A percentile compares a stretch with the other conserved stretches of the same genome.
Conservation (phyloP, 2,329 filamentous ascomycete genomes). For the Blastomyces parvus region DNA sequence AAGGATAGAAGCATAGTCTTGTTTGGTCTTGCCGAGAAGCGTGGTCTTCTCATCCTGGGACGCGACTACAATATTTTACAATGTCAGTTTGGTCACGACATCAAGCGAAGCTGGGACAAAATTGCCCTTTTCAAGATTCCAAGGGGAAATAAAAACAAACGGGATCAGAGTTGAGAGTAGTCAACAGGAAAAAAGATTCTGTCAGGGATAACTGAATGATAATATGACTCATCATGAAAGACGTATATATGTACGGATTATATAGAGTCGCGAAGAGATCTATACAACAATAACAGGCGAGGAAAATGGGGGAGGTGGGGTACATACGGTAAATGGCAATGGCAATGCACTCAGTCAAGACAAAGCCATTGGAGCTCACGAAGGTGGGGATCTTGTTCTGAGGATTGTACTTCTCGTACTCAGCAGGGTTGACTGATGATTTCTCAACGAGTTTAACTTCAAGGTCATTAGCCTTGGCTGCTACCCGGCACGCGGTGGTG, state of each 20-base stretch:
- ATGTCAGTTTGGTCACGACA: conserved; percentile 4
- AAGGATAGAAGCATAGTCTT: conserved; percentile 97
- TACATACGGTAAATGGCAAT: conserved; percentile 95
- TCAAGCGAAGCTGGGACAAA: conserved; percentile 20
- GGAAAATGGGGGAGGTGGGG: conserved; percentile 15
- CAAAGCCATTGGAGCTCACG: conserved; percentile 81
- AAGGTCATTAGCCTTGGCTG: conserved; percentile 95
- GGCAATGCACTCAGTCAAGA: conserved; percentile 81
- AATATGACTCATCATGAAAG: conserved; percentile 64
- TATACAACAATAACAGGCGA: conserved; percentile 16
- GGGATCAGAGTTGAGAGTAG: conserved; percentile 60
- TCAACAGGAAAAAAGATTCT: conserved; percentile 79
- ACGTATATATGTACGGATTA: background rate
- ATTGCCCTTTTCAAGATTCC: conserved; percentile 6
- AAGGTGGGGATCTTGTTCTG: conserved; percentile 91
- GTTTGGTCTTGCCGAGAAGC: conserved; percentile 98
- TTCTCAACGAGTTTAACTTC: conserved; percentile 77
- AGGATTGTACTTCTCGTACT: conserved; percentile 78
- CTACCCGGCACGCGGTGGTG: conserved; percentile 76
- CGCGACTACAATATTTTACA: conserved; percentile 55
- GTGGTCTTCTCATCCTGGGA: conserved; percentile 99
- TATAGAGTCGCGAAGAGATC: conserved; percentile 4
- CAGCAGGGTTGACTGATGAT: conserved; percentile 53
- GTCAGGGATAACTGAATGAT: conserved; percentile 90
- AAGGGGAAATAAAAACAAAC: conserved; percentile 27